Percentiles rank a stretch among this genome's conserved stretches.
Evolutionary conservation across 1,284 basidiomycete genomes (phyloP).

Genomic region (Ustilago loliicola): DNA sequence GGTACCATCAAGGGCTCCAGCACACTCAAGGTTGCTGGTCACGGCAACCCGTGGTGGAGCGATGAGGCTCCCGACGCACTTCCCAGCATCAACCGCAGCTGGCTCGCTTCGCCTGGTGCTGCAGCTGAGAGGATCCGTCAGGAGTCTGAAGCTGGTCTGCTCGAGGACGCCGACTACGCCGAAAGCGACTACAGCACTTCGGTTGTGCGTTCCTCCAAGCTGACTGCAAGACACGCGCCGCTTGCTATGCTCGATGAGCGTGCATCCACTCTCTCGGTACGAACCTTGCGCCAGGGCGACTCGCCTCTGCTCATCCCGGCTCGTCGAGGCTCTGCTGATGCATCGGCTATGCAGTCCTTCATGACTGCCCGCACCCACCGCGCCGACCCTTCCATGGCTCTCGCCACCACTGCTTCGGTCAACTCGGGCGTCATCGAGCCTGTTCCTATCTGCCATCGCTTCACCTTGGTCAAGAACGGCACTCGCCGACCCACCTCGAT

Average conservation of each 20-base stretch:
- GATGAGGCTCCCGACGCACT: constrained; percentile 50
- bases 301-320: constrained; percentile 47
- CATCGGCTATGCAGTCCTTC: constrained; percentile 46
- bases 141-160: constrained; percentile 46
- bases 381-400: constrained; percentile 53
- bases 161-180: constrained; percentile 44
- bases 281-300: constrained; percentile 41
- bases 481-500: constrained; percentile 52
- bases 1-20: constrained; percentile 47
- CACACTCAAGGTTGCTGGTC: constrained; percentile 64
- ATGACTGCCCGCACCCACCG: constrained; percentile 59
- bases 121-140: constrained; percentile 40
- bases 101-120: constrained; percentile 53
- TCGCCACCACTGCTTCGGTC: constrained; percentile 60
- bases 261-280: constrained; percentile 47
- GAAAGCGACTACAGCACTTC: constrained; percentile 65
- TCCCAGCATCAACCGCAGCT: constrained; percentile 58
- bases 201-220: constrained; percentile 60
- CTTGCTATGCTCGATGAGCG: constrained; percentile 50
- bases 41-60: constrained; percentile 68
- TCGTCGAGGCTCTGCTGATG: constrained; percentile 42
- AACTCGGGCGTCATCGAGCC: constrained; percentile 37
- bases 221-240: constrained; percentile 45
- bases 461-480: constrained; percentile 67
- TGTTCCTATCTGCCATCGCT: constrained; percentile 58